Evolutionary conservation across 164 flowering plant genomes (phyloP).

Genomic region (Warburgia ugandensis): DNA sequence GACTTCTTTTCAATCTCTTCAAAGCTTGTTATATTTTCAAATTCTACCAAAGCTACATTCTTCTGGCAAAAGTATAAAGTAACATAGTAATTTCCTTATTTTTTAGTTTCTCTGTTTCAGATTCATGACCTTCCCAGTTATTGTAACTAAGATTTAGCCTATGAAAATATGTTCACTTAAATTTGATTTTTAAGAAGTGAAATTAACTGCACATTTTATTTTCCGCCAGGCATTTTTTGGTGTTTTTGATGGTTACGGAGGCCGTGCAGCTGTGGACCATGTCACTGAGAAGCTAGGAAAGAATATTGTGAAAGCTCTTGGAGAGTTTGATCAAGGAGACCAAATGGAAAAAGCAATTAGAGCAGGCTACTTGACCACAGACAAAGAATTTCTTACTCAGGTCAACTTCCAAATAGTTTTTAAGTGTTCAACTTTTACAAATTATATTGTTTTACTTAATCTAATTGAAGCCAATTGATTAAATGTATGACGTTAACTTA

Average conservation of each 20-base stretch:
- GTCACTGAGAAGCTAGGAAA: slow-evolving; percentile 39
- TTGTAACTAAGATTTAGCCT: no score
- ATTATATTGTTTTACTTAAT: not conserved
- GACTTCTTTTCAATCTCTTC: not conserved
- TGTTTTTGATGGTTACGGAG: slow-evolving; percentile 59
- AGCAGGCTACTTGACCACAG: slow-evolving; percentile 32
- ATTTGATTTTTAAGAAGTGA: not conserved
- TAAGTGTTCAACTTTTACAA: not conserved
- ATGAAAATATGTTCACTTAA: no score
- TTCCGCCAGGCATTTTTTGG: slow-evolving; percentile 38
- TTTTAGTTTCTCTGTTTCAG: no score
- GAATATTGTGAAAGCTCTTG: slow-evolving; percentile 29
- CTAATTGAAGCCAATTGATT: not conserved
- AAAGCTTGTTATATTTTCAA: no score
- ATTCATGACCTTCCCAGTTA: no score
- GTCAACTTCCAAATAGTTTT: slow-evolving; percentile 11
- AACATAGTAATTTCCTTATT: no score
- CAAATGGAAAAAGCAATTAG: slow-evolving; percentile 26
- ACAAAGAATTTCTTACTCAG: slow-evolving; percentile 38
- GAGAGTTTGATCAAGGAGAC: slow-evolving; percentile 4
- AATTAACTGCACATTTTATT: not conserved
- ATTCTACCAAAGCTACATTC: not conserved
- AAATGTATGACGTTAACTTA: not conserved
- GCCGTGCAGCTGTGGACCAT: slow-evolving; percentile 42
- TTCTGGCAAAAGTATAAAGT: no score